phyloP scores from a whole-genome alignment of 495 filamentous ascomycete genomes.

The Eremomyces bilateralis region DNA sequence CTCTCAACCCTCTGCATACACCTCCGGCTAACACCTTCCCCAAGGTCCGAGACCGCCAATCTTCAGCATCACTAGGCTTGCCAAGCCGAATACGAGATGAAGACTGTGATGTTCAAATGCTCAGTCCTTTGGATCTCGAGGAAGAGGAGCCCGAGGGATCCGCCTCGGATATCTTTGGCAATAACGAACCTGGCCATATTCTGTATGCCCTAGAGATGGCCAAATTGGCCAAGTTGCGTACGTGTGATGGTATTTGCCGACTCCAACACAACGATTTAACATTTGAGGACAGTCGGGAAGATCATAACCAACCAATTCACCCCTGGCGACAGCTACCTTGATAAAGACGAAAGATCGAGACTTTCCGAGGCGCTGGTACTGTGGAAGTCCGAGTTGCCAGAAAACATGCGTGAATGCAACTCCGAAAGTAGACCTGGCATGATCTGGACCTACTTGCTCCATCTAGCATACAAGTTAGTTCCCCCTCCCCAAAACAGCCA shows the following conservation, averaged over 20 bases:
- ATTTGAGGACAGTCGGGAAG: too few relatives aligned
- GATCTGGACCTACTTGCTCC: conserved; percentile 2
- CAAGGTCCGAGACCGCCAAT: background rate
- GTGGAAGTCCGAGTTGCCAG: conserved; percentile 1
- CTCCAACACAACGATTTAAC: too few relatives aligned
- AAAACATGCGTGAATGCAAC: background rate
- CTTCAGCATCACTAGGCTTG: background rate
- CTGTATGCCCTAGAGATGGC: background rate
- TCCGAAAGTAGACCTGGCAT: background rate
- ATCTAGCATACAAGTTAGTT: conserved; percentile 3
- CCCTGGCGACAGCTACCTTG: too few relatives aligned
- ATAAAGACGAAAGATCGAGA: background rate
- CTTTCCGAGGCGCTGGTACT: background rate
- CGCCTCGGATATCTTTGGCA: too few relatives aligned
- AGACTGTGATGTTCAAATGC: background rate
- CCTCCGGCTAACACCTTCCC: too few relatives aligned
- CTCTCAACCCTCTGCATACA: too few relatives aligned
- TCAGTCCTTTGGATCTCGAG: background rate
- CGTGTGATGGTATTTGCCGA: too few relatives aligned
- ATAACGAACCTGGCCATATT: too few relatives aligned
- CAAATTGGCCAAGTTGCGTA: background rate
- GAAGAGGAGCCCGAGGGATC: too few relatives aligned
- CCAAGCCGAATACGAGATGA: background rate
- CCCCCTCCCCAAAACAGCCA: too few relatives aligned
- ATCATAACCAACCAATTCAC: too few relatives aligned